phyloP scores from a whole-genome alignment of 2,329 filamentous ascomycete species.

The Sclerotinia borealis region DNA sequence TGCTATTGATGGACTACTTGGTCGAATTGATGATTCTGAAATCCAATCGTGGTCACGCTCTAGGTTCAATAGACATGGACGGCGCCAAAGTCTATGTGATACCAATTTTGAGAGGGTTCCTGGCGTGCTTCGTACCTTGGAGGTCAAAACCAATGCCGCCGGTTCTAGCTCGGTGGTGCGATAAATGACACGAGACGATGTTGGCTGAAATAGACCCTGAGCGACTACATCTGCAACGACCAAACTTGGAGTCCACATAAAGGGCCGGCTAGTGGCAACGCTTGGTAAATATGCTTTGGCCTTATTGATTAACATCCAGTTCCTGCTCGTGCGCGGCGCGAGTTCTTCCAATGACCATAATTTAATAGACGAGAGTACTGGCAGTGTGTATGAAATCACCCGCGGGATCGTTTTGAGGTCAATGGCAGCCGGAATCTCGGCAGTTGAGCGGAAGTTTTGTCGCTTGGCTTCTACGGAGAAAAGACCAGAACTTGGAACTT shows the following conservation, averaged over 20 bases:
- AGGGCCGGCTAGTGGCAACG: background rate
- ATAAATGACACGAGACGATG: constrained; percentile 14
- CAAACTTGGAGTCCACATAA: constrained; percentile 18
- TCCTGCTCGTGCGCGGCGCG: background rate
- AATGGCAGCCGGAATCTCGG: constrained; percentile 20
- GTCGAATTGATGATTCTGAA: constrained; percentile 31
- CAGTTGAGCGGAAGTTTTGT: constrained; percentile 19
- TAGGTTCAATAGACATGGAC: constrained; percentile 9
- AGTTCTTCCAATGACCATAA: constrained; percentile 19
- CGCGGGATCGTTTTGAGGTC: constrained; percentile 18
- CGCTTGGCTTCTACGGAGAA: constrained; percentile 17
- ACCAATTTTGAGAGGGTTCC: constrained; percentile 16
- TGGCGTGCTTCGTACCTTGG: constrained; percentile 18
- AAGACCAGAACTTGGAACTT: constrained; percentile 17
- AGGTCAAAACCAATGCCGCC: constrained; percentile 24
- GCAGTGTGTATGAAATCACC: constrained; percentile 5
- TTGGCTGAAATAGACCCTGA: constrained; percentile 21
- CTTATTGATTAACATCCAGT: constrained; percentile 17
- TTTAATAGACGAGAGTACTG: constrained; percentile 18
- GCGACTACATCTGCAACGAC: background rate
- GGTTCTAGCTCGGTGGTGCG: constrained; percentile 22
- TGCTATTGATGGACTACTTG: constrained; percentile 28
- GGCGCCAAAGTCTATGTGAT: constrained; percentile 27
- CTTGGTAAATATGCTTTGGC: background rate
- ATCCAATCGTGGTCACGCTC: constrained; percentile 29